Base-by-base conservation (phyloP, 1,139 yeast genomes). In the Saccharomyces pastorianus region DNA sequence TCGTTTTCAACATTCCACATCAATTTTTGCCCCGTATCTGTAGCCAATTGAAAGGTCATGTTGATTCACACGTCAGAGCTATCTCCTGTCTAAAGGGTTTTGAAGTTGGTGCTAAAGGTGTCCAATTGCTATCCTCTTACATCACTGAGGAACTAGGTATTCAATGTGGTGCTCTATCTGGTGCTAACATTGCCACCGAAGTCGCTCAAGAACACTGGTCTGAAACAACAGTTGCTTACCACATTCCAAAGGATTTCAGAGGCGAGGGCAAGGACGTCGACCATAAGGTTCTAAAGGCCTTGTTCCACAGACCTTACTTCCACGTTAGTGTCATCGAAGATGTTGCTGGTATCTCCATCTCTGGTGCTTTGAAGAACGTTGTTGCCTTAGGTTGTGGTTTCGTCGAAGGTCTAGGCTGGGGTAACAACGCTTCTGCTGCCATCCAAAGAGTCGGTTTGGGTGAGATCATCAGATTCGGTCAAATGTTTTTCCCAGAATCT, bases 351-450 rank as follows among this genome's bases (percentile, higher is more conserved):
- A 91, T 90, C 55, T 87, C 96, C 17, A 81, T 91, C 61, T 95
- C 96, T 46, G 98, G 98, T 66, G 98, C 98, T 8, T 80, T 91
- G 71, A 91, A 91, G 76, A 91, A 91, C 73, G 90, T 91, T 46
- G 89, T 91, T 61, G 98, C 98, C 54, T 78, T 89, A 66, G 91
- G 95, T 56, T 96, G 95, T 55, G 98, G 98, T 53, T 88, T 90
- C 69, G 97, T 91, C 58, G 96, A 88, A 73, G 97, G 97, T 63
- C 80, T 86, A 58, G 96, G 96, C 55, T 91, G 98, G 97, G 98
- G 98, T 70, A 96, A 89, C 75, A 91, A 91, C 69, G 97, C 98
- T 62, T 89, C 90, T 74, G 88, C 97, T 51, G 98, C 97, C 51
- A 83, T 91, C 65, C 90, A 91, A 91, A 83, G 98, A 76, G 84